Evolutionary conservation across 2,329 filamentous ascomycete species (phyloP).

Genomic region (Biscogniauxia marginata): DNA sequence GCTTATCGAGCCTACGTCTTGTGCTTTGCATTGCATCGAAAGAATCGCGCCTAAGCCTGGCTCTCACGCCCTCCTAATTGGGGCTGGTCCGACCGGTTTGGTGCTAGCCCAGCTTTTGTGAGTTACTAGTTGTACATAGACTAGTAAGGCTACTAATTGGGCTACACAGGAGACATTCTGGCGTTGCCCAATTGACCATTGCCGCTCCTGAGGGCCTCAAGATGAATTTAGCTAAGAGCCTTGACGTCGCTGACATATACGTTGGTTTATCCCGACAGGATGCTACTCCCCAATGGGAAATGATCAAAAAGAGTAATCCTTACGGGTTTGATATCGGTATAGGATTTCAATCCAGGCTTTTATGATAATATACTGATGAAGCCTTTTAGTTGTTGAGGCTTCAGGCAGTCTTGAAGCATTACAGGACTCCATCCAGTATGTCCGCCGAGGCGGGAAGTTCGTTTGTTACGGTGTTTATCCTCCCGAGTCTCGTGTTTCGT

Average conservation of each 20-base stretch:
- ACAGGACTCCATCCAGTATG: constrained; percentile 69
- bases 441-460: constrained; percentile 68
- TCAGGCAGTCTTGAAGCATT: constrained; percentile 70
- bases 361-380: constrained; percentile 12
- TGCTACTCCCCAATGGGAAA: constrained; percentile 57
- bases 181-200: constrained; percentile 67
- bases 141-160: neutral
- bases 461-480: constrained; percentile 72
- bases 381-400: constrained; percentile 57
- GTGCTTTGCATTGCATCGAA: constrained; percentile 68
- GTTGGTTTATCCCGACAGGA: constrained; percentile 54
- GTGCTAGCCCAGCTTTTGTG: constrained; percentile 38
- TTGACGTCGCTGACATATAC: constrained; percentile 54
- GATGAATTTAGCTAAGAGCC: constrained; percentile 64
- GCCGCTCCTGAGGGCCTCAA: constrained; percentile 67
- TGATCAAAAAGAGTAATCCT: constrained; percentile 63
- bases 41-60: constrained; percentile 66
- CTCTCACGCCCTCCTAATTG: constrained; percentile 64
- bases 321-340: constrained; percentile 69
- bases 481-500: constrained; percentile 59
- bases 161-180: constrained; percentile 47
- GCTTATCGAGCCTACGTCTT: constrained; percentile 68
- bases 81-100: constrained; percentile 65
- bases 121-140: neutral
- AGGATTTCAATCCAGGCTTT: neutral